Percentiles rank a stretch among this genome's conserved stretches.
phyloP scores from a whole-genome alignment of 345 rosid genomes.

The Syzygium grande region DNA sequence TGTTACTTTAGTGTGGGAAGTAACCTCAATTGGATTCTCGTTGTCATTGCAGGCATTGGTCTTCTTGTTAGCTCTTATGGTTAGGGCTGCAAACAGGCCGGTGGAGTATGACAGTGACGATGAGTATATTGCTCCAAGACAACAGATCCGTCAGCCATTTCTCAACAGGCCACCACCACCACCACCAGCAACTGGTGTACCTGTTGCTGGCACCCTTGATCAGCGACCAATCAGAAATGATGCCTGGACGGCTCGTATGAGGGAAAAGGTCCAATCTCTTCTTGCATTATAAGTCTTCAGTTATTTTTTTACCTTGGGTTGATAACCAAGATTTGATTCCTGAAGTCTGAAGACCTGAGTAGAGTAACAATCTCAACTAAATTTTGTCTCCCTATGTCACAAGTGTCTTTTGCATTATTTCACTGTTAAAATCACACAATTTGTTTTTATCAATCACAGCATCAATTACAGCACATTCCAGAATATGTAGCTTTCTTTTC shows the following conservation, averaged over 20 bases:
- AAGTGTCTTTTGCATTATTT: background rate
- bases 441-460: background rate
- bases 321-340: background rate
- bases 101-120: constrained; percentile 93
- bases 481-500: background rate
- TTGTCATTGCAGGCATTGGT: constrained; percentile 58
- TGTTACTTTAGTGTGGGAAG: background rate
- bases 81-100: constrained; percentile 73
- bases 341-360: background rate
- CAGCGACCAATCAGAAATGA: constrained; percentile 90
- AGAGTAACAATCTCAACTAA: background rate
- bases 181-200: constrained; percentile 65
- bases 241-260: constrained; percentile 98
- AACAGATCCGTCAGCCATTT: constrained; percentile 83
- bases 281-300: background rate
- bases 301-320: background rate
- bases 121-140: constrained; percentile 65
- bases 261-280: constrained; percentile 63
- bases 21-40: background rate
- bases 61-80: constrained; percentile 74
- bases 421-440: background rate
- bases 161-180: constrained; percentile 55
- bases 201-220: constrained; percentile 72
- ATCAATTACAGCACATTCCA: background rate
- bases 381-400: background rate